Percentiles rank a stretch among this genome's conserved stretches.
Evolutionary conservation across 1,139 yeast genomes (phyloP).

Genomic region (Pichia sp.): DNA sequence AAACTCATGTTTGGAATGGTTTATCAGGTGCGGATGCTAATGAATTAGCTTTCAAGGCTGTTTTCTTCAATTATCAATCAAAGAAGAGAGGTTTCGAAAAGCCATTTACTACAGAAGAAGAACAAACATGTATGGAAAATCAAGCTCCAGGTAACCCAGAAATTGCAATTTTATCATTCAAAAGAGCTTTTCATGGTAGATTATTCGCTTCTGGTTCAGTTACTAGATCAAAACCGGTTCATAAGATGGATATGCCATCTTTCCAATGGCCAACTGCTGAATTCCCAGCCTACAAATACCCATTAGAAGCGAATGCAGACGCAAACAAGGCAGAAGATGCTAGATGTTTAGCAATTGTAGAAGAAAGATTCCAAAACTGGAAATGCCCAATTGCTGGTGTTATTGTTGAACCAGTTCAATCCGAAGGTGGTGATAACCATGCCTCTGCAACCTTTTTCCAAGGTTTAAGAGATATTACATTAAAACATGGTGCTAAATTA

Average conservation of each 20-base stretch:
- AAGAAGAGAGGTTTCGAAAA: conserved; percentile 47
- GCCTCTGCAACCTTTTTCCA: conserved; percentile 72
- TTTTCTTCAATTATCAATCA: conserved; percentile 67
- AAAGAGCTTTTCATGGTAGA: conserved; percentile 77
- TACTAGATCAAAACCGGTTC: conserved; percentile 77
- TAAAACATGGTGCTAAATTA: conserved; percentile 59
- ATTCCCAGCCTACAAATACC: conserved; percentile 70
- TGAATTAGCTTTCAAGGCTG: conserved; percentile 80
- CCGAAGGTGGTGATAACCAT: conserved; percentile 87
- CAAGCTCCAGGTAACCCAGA: conserved; percentile 72
- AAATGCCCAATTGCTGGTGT: conserved; percentile 66
- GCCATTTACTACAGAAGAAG: conserved; percentile 55
- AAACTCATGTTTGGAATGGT: conserved; percentile 65
- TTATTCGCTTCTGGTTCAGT: conserved; percentile 72
- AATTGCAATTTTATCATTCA: conserved; percentile 65
- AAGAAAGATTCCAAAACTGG: conserved; percentile 51
- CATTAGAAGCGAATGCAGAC: conserved; percentile 50
- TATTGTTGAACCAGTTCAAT: conserved; percentile 74
- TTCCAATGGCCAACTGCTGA: conserved; percentile 86
- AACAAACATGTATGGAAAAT: conserved; percentile 56
- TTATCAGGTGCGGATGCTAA: conserved; percentile 80
- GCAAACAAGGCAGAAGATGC: conserved; percentile 60
- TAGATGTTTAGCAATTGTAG: conserved; percentile 56
- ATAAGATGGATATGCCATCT: conserved; percentile 77
- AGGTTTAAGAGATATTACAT: conserved; percentile 65